These are phyloP conservation scores for Phytophthora constricta DNA, from an alignment of 352 stramenopile genomes.

Conservation along the genomic window DNA sequence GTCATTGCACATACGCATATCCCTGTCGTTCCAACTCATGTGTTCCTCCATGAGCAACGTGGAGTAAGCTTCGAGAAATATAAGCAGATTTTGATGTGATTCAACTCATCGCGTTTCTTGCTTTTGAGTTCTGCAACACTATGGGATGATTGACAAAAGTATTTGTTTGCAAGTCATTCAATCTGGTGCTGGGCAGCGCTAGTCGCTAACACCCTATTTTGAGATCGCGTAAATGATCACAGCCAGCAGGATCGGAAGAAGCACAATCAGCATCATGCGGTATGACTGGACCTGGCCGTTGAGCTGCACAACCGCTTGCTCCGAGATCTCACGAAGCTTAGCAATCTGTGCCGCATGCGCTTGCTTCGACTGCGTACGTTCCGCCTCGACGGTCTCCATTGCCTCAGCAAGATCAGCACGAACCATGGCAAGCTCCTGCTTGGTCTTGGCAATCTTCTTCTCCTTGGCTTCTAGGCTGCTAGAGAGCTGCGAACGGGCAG, in stretches of 20 bases:
- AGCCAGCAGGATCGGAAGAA: slow-evolving; percentile 63
- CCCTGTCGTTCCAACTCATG: slow-evolving; percentile 86
- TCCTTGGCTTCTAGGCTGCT: slow-evolving; percentile 72
- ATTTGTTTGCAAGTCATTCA: neutral
- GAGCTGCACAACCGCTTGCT: slow-evolving; percentile 33
- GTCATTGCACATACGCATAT: slow-evolving; percentile 61
- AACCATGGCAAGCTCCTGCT: slow-evolving; percentile 56
- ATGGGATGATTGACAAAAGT: neutral
- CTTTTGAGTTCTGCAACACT: too few relatives aligned
- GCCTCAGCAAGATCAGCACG: slow-evolving; percentile 46
- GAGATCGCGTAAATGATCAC: slow-evolving; percentile 59
- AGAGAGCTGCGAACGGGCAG: slow-evolving; percentile 54
- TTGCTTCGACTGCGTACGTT: slow-evolving; percentile 43
- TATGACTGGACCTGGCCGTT: slow-evolving; percentile 62
- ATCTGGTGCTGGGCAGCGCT: neutral
- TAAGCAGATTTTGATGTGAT: too few relatives aligned
- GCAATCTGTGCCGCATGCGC: slow-evolving; percentile 46
- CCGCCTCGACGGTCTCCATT: slow-evolving; percentile 26
- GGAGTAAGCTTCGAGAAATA: too few relatives aligned
- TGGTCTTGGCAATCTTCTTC: slow-evolving; percentile 72
- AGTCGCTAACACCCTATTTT: slow-evolving; percentile 35
- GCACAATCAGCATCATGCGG: slow-evolving; percentile 55
- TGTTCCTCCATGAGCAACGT: too few relatives aligned
- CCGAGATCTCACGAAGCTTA: slow-evolving; percentile 45
- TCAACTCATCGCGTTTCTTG: too few relatives aligned